Evolutionary conservation across 257 asterid genomes (phyloP), one percentile per base, ranked within the genome.

Genomic region (Lycium ferocissimum): DNA sequence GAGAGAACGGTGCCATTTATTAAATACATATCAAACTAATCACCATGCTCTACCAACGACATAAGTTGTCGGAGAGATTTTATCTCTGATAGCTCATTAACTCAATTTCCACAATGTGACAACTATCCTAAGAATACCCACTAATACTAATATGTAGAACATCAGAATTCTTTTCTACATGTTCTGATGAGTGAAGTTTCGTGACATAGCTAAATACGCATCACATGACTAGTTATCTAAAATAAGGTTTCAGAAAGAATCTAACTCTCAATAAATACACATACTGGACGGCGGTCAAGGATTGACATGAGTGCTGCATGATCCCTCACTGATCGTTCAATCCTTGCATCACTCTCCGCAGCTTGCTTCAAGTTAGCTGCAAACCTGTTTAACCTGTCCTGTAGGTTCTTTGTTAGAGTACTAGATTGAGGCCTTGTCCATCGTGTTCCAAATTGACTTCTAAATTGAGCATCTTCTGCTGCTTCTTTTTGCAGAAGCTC

Each of bases 381-480:
- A 90, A 95, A 95, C 90, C 93, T 95, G 87, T 95, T 93, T 75
- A 97, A 88, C 86, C 98, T 92, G 86, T 97, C 99, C 85, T 87
- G 94, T 88, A 95, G 88, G 87, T 93, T 95, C 89, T 94, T 95
- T 65, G 97, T 97, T 80, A 97, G 88, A 63, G 99, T 94, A 92
- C 95, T 95, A 71, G 98, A 97, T 85, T 94, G 98, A 82, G 99
- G 98, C 84, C 99, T 91, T 54, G 96, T 94, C 99, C 98, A 97
- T 83, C 97, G 91, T 26, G 94, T 89, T 87, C 98, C 99, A 89
- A 95, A 95, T 87, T 97, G 98, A 86, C 86, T 97, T 88, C 99
- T 93, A 85, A 97, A 97, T 79, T 95, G 98, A 54, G 95, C 89
- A 90, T 97, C 98, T 88, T 97, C 99, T 2, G 88, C 81, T 47